These are phyloP conservation scores for Elsinoe perseae DNA, from an alignment of 2,329 filamentous ascomycete genomes.

Conservation along the genomic window DNA sequence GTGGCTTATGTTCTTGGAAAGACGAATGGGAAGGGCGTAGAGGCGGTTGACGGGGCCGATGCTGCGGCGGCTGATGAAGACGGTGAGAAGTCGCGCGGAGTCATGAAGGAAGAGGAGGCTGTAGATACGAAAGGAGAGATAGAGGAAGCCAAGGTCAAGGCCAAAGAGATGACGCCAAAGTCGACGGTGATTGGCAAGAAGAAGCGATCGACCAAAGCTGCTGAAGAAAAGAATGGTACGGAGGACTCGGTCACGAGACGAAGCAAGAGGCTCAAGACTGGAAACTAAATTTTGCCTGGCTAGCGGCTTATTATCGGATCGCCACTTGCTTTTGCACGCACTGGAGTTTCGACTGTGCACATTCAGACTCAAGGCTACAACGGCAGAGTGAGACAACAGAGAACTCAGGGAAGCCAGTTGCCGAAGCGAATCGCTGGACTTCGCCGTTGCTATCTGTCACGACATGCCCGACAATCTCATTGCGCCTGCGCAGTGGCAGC, in stretches of 20 bases:
- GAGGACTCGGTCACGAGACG: not conserved
- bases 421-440: not conserved
- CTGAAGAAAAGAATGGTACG: not conserved
- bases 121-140: not conserved
- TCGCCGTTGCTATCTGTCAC: not conserved
- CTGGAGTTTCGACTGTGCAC: not conserved
- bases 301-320: not conserved
- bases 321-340: not conserved
- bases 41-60: not conserved
- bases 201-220: not conserved
- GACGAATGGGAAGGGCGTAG: conserved; percentile 23
- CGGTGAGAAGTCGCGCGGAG: not conserved
- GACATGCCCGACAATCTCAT: too few relatives aligned
- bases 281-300: not conserved
- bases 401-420: not conserved
- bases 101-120: not conserved
- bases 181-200: not conserved
- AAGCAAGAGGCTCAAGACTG: conserved; percentile 10
- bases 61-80: not conserved
- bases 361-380: not conserved
- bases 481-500: too few relatives aligned
- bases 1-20: conserved; percentile 62
- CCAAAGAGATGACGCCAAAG: not conserved
- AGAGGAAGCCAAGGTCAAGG: not conserved
- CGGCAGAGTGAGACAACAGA: not conserved